Evolutionary conservation across 305 asterid genomes (phyloP), one percentile per base, ranked within the genome.

Genomic region (Striga hermonthica): DNA sequence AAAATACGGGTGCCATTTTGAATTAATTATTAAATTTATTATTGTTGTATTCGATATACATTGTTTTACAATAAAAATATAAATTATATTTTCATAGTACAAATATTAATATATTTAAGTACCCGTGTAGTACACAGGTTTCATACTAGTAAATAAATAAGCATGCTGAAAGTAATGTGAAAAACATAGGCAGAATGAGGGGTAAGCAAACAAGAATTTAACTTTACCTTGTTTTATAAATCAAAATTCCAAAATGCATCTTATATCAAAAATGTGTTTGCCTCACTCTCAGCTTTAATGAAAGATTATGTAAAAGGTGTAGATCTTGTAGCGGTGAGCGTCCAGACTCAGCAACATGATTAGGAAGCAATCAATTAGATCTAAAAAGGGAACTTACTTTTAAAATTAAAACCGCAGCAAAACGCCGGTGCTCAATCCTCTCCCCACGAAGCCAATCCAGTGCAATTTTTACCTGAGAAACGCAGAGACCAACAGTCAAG

Each of bases 361-460:
- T 59, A 34, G 67, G 47, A 16, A 54, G 16, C 36, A 63, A 66
- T 36, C 40, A 53, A 54, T n/a, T 45, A 15, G 55, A 66, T 50
- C 40, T 38, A 13, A 43, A 63, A 54, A 14, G 49, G 68, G 60
- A 43, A 69, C 88, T 37, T 90, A 93, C 99, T 77, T 93, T 93
- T 62, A 93, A 74, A 69, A 93, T 93, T 70, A 90, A 77, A 71
- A 88, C 99, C 36, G 99, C 97, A 70, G 97, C 97, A 76, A 93
- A 86, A 50, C 90, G 97, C n/a, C 95, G 96, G 79, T 86, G 79
- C 78, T 93, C 99, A 67, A 93, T 82, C 78, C 97, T 84, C 55
- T 89, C 97, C 39, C 90, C 97, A 71, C 80, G 88, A 70, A 91
- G 99, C 99, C 99, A 93, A 31, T 83, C 91, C 87, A 93, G 54